These are phyloP conservation scores for Phytophthora citricola DNA, from an alignment of 352 stramenopile species.

Conservation along the genomic window DNA sequence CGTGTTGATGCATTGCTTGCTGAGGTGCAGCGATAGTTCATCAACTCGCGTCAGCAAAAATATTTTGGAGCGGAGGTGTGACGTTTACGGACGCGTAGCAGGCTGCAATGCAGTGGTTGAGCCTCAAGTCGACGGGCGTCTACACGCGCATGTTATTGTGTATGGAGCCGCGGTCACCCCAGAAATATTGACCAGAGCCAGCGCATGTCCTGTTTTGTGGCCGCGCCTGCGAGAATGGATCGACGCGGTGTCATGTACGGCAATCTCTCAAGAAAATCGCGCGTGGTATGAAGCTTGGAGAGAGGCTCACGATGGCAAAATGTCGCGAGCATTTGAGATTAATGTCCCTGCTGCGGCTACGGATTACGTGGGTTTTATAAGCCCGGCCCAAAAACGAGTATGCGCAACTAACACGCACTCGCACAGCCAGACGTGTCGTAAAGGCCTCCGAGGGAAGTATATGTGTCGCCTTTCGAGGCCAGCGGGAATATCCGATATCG, in stretches of 20 bases:
- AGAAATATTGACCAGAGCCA: slow-evolving; percentile 11
- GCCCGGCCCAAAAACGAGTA: not conserved
- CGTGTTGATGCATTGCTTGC: too few species aligned
- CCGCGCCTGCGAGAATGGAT: not conserved
- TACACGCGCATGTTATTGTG: slow-evolving; percentile 15
- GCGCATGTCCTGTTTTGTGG: not conserved
- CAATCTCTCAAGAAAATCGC: not conserved
- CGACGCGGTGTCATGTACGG: not conserved
- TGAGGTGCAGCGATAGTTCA: not conserved
- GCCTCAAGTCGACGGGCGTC: slow-evolving; percentile 18
- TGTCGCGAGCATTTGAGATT: slow-evolving; percentile 16
- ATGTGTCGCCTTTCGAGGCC: not conserved
- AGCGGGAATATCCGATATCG: too few species aligned
- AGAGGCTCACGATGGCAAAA: not conserved
- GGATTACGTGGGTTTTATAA: slow-evolving; percentile 1
- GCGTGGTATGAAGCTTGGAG: slow-evolving; percentile 4
- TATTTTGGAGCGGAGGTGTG: slow-evolving; percentile 1
- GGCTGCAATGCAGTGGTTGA: slow-evolving; percentile 26
- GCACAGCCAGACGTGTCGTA: not conserved
- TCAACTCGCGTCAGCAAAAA: slow-evolving; percentile 3
- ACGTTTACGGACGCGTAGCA: slow-evolving; percentile 12
- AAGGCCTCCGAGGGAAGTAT: not conserved
- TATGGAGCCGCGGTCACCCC: slow-evolving; percentile 17
- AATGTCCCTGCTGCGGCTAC: not conserved
- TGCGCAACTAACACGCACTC: not conserved